A percentile compares a stretch with the other conserved stretches of the same genome.
Evolutionary conservation across 2,329 filamentous ascomycete genomes (phyloP).

Genomic region (Pseudopithomyces chartarum): DNA sequence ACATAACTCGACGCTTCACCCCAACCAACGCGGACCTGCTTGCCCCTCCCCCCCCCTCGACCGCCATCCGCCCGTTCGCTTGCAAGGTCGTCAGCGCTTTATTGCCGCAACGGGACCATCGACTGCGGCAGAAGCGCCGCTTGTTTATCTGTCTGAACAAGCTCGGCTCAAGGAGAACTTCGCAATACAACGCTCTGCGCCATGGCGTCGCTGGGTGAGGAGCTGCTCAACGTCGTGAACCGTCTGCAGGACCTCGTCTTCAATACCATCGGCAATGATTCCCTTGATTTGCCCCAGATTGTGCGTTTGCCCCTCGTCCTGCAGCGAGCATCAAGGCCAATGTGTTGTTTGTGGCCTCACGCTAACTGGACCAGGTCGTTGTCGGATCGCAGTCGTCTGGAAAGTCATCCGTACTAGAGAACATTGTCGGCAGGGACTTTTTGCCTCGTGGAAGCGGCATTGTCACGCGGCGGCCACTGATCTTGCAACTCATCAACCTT

Average conservation of each 20-base stretch:
- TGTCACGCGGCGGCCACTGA: slow-evolving; percentile 90
- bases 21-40: slow-evolving; percentile 1
- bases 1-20: background rate
- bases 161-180: slow-evolving; percentile 25
- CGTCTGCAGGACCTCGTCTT: slow-evolving; percentile 98
- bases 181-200: slow-evolving; percentile 29
- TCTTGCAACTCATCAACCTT: slow-evolving; percentile 97
- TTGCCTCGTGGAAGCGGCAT: slow-evolving; percentile 95
- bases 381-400: slow-evolving; percentile 98
- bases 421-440: slow-evolving; percentile 97
- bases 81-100: background rate
- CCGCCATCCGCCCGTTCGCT: background rate
- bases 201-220: slow-evolving; percentile 95
- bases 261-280: slow-evolving; percentile 99
- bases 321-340: slow-evolving; percentile 11
- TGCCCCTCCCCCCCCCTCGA: background rate
- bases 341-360: background rate
- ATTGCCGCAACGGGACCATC: background rate
- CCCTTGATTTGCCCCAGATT: slow-evolving; percentile 95
- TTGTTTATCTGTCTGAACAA: slow-evolving; percentile 34
- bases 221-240: slow-evolving; percentile 94
- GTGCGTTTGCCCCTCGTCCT: slow-evolving; percentile 70
- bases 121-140: slow-evolving; percentile 5
- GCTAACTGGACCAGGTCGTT: slow-evolving; percentile 72
- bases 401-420: slow-evolving; percentile 98